These are phyloP conservation scores for Phialophora verrucosa DNA, from an alignment of 2,329 filamentous ascomycete genomes.

Conservation along the genomic window DNA sequence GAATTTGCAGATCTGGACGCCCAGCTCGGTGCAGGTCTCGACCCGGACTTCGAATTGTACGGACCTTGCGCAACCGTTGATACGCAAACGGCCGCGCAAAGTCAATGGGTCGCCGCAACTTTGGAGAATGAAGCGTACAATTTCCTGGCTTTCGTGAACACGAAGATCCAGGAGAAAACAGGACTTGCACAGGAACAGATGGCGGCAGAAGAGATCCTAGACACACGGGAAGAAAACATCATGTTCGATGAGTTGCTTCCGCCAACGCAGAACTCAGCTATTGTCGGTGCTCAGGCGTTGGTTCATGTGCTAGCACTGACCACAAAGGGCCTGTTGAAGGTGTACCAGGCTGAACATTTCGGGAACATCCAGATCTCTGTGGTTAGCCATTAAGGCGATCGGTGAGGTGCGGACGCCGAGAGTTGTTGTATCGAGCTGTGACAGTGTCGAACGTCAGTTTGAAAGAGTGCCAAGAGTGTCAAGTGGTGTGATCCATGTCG, in stretches of 20 bases:
- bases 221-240: conserved; percentile 21
- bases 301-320: conserved; percentile 74
- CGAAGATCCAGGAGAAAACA: conserved; percentile 47
- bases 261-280: conserved; percentile 58
- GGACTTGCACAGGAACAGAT: conserved; percentile 36
- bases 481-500: background rate
- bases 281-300: conserved; percentile 75
- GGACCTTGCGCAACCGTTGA: conserved; percentile 54
- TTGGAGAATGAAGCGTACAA: conserved; percentile 66
- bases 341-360: conserved; percentile 63
- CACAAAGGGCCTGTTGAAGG: conserved; percentile 67
- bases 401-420: background rate
- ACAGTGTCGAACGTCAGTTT: background rate
- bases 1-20: conserved; percentile 44
- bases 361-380: conserved; percentile 39
- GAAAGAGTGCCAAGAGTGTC: conserved; percentile 1
- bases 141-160: conserved; percentile 65
- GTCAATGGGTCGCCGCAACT: conserved; percentile 56
- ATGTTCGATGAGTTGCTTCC: conserved; percentile 73
- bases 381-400: conserved; percentile 17
- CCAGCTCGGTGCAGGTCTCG: conserved; percentile 42
- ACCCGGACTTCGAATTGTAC: conserved; percentile 52
- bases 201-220: conserved; percentile 25
- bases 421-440: background rate
- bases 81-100: conserved; percentile 55